Evolutionary conservation across 495 filamentous ascomycete genomes (phyloP), one percentile per base, ranked within the genome.

Genomic region (Aspergillus nidulans): DNA sequence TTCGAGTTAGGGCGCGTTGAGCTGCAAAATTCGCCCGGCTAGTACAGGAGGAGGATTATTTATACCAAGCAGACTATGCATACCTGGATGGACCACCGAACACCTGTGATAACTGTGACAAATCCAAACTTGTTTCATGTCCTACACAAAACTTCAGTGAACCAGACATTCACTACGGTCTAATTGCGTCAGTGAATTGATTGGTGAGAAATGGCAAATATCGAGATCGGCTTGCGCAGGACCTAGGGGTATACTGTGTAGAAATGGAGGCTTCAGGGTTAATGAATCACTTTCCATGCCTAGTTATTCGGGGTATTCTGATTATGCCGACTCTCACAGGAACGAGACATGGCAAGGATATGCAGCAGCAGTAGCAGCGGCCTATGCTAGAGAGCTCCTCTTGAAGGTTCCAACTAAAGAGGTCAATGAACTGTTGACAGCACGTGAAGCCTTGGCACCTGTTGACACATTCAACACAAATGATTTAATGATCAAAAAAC

Each of bases 261-360:
- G 71, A 77, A 44, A 76, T 70, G 66, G 74, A 78, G 53, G 72
- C 70, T 4, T 75, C 70, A 12, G 75, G 73, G 1, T 46, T 72
- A 6, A 53, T 67, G 55, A 49, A 61, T 48, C 34, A 63, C 26
- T 60, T 69, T 40, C 65, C 62, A 15, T 73, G 67, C 45, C 49
- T 74, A 8, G 66, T 73, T 3, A 70, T 77, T 21, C 63, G 69
- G 21, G 74, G 74, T 0, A 69, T 77, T 71, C 60, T 28, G 71
- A 77, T 49, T 77, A 75, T 53, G 60, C 58, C 4, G 73, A 76
- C 43, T 68, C 69, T 1, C 73, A 77, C 43, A 69, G 68, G 47
- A 63, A 42, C 12, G 20, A 52, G 2, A 3, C 6, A 19, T 52
- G 49, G 49, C 20, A 43, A 8, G 15, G 15, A 12, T 52, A 67